Evolutionary conservation across 192 early-diverging fungal genomes (phyloP), one percentile per base, ranked within the genome.

Genomic region (Coemansia sp.): DNA sequence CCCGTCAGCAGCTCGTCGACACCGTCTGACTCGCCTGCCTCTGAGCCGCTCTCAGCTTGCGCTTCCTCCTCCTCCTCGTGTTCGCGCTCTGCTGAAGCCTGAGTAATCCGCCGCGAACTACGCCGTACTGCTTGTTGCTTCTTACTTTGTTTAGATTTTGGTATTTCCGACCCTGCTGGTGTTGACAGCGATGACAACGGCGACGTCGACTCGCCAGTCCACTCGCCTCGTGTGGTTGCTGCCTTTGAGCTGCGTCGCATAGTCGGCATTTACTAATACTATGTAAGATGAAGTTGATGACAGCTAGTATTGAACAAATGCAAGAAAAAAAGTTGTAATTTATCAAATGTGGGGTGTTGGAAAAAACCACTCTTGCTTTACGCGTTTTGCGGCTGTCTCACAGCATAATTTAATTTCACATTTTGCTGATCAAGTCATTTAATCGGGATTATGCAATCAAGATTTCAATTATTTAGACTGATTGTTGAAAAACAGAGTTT

Each of bases 171-270:
- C 39, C 65, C 67, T 0, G 61, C 71, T 0, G 71, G 62, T 27
- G 65, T 68, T 13, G 73, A 76, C 17, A 76, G 40, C 12, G 73
- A 76, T 2, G 73, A 76, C 40, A 76, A 40, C 15, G 73, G 64
- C 4, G 73, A 76, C 30, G 30, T 33, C 7, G 73, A 56, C 3
- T 59, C 27, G 8, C 46, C 56, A 0, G 67, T 59, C 73, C 73
- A 76, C 14, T 61, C 48, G 4, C 40, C 41, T 0, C 4, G 4
- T 0, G 49, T 30, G 0, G 45, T 39, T 9, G 25, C 37, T 1
- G 57, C 64, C 57, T 57, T 58, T n/a, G 57, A 59, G 45, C 57
- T 66, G 47, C 64, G 64, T 37, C 64, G 64, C 64, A 66, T 66
- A 10, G 64, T 66, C n/a, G 64, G 64, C 64, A 66, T 66, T 39